These are phyloP conservation scores for Terfezia claveryi DNA, from an alignment of 495 filamentous ascomycete genomes.

Conservation along the genomic window DNA sequence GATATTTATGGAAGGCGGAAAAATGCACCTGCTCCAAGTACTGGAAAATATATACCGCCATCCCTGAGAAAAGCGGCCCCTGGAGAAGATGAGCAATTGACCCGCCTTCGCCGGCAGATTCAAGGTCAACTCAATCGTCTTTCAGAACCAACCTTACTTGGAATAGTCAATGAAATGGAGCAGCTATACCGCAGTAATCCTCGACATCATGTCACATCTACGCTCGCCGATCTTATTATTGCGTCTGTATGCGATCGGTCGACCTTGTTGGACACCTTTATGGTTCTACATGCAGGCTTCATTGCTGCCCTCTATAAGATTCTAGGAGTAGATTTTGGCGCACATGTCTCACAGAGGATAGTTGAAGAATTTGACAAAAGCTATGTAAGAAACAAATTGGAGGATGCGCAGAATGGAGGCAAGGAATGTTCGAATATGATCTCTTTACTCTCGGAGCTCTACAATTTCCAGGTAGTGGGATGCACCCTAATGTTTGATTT, in stretches of 20 bases:
- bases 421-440: constrained; percentile 65
- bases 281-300: constrained; percentile 79
- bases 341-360: constrained; percentile 53
- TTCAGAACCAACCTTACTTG: constrained; percentile 67
- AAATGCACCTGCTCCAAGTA: constrained; percentile 14
- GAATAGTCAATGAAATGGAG: constrained; percentile 60
- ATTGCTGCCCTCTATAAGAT: constrained; percentile 70
- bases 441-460: constrained; percentile 63
- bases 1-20: constrained; percentile 21
- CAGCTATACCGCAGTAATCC: constrained; percentile 61
- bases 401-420: constrained; percentile 23
- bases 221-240: constrained; percentile 49
- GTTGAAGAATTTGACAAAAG: constrained; percentile 44
- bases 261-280: constrained; percentile 58
- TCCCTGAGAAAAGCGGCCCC: constrained; percentile 44
- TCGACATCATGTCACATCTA: constrained; percentile 63
- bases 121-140: constrained; percentile 83
- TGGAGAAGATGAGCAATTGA: constrained; percentile 43
- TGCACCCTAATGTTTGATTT: constrained; percentile 75
- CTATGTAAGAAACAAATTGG: constrained; percentile 26
- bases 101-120: constrained; percentile 49
- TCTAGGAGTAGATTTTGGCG: constrained; percentile 69
- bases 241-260: constrained; percentile 54
- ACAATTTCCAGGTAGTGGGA: constrained; percentile 75
- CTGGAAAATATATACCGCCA: constrained; percentile 63